Evolutionary conservation across 2,329 filamentous ascomycete species (phyloP).

Genomic region (Aspergillus japonicus): DNA sequence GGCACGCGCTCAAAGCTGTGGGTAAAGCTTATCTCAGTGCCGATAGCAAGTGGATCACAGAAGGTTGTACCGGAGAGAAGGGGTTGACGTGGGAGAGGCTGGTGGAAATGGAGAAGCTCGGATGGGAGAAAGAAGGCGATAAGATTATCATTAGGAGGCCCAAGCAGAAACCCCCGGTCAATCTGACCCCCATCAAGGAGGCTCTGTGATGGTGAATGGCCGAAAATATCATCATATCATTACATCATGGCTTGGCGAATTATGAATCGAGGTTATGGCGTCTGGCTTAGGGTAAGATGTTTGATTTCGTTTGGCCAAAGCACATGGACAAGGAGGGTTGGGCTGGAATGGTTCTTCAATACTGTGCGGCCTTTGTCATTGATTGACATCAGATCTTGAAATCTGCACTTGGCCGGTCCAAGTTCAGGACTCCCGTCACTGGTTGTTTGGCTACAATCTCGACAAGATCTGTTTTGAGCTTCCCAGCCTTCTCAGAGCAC

Average conservation of each 20-base stretch:
- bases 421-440: slow-evolving; percentile 56
- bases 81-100: slow-evolving; percentile 69
- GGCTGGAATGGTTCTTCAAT: neutral
- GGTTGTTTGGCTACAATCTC: slow-evolving; percentile 65
- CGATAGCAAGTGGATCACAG: slow-evolving; percentile 68
- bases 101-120: slow-evolving; percentile 67
- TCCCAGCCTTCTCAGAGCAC: slow-evolving; percentile 72
- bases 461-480: slow-evolving; percentile 68
- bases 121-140: slow-evolving; percentile 75
- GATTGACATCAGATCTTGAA: slow-evolving; percentile 66
- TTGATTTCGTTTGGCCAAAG: neutral
- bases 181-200: slow-evolving; percentile 20
- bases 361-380: slow-evolving; percentile 9
- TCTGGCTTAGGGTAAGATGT: slow-evolving; percentile 9
- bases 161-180: slow-evolving; percentile 28
- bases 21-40: slow-evolving; percentile 77
- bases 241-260: slow-evolving; percentile 6
- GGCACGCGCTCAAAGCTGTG: slow-evolving; percentile 81
- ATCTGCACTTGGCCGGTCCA: slow-evolving; percentile 70
- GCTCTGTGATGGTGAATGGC: slow-evolving; percentile 4
- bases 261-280: slow-evolving; percentile 16
- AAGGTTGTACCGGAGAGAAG: slow-evolving; percentile 46
- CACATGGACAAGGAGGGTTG: neutral
- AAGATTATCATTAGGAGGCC: slow-evolving; percentile 72
- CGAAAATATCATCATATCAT: slow-evolving; percentile 3